Evolutionary conservation across 2,329 filamentous ascomycete genomes (phyloP).

Genomic region (Simplicillium aogashimaense): DNA sequence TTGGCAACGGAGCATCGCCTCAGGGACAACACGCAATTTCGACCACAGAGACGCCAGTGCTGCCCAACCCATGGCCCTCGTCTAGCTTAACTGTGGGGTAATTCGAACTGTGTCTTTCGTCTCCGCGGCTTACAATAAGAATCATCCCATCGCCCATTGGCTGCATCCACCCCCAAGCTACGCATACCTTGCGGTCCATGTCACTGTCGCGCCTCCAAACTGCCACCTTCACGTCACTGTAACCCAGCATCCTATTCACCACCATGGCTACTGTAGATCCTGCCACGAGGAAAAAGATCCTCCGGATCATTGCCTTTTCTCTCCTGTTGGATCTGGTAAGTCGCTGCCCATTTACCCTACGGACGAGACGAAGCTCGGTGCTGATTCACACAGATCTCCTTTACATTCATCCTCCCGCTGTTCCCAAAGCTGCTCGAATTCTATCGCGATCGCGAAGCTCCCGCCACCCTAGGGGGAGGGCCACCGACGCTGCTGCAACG

Average conservation of each 20-base stretch:
- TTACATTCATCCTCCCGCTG: constrained; percentile 94
- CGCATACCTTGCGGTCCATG: no score
- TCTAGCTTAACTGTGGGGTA: no score
- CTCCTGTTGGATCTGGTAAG: constrained; percentile 80
- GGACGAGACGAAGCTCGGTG: constrained; percentile 1
- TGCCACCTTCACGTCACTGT: no score
- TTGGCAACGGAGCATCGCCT: no score
- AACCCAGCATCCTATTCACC: neutral
- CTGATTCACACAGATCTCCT: constrained; percentile 62
- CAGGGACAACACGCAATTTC: no score
- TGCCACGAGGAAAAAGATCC: constrained; percentile 63
- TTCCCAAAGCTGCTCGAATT: constrained; percentile 94
- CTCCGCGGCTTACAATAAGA: no score
- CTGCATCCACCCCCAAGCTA: no score
- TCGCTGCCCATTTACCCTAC: constrained; percentile 7
- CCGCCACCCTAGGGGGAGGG: constrained; percentile 30
- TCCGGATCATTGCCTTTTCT: constrained; percentile 82
- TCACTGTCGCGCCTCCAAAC: no score
- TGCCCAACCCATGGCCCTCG: no score
- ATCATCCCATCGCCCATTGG: no score
- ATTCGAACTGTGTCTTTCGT: no score
- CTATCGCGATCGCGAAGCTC: constrained; percentile 76
- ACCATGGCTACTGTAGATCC: constrained; percentile 38
- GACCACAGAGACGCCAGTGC: no score
- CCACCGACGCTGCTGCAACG: constrained; percentile 62